Evolutionary conservation across 2,329 filamentous ascomycete species (phyloP).

Genomic region (Ophiostoma sp.): DNA sequence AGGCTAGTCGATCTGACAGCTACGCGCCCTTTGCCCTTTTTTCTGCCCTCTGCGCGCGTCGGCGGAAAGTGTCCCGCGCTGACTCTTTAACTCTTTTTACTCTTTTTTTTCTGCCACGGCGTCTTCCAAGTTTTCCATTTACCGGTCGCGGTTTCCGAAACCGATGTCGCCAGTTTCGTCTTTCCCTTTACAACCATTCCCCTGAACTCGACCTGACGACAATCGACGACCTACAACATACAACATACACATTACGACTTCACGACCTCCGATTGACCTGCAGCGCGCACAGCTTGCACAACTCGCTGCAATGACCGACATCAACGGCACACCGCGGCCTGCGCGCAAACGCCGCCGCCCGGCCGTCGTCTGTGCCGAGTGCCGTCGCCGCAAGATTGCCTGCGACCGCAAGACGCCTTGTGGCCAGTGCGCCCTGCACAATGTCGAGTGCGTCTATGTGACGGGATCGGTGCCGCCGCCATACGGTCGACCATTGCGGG

Average conservation of each 20-base stretch:
- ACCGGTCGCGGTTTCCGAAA: neutral
- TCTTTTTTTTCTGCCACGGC: neutral
- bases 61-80: conserved; percentile 12
- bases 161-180: neutral
- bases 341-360: conserved; percentile 35
- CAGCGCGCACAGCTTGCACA: neutral
- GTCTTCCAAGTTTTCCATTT: neutral
- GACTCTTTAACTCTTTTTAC: neutral
- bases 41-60: neutral
- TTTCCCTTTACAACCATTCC: neutral
- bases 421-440: conserved; percentile 58
- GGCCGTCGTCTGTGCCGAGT: conserved; percentile 55
- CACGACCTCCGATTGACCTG: neutral
- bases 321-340: neutral
- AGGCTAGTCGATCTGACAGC: neutral
- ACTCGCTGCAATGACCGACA: neutral
- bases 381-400: conserved; percentile 60
- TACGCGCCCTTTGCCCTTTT: neutral
- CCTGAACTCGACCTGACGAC: neutral
- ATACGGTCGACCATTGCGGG: conserved; percentile 27
- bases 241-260: neutral
- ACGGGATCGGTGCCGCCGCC: conserved; percentile 33
- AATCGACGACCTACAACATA: neutral
- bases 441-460: conserved; percentile 54
- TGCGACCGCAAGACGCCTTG: conserved; percentile 62